A percentile compares a stretch with the other conserved stretches of the same genome.
Conservation (phyloP, 2,329 filamentous ascomycete genomes). For the Paecilomyces sp. region DNA sequence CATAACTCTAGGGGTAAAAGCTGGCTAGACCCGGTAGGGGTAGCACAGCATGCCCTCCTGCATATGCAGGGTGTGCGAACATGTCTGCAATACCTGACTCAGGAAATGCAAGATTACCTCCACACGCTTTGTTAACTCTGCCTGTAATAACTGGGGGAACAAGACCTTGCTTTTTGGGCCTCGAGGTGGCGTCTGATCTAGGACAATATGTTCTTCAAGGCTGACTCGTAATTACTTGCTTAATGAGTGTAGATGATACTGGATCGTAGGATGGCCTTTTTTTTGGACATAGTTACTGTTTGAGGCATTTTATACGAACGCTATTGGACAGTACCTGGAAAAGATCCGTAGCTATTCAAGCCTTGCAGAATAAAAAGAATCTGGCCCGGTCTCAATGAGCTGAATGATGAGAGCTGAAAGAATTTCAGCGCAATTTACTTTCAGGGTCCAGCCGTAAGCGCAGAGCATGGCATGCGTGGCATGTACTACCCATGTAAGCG, state of each 20-base stretch:
- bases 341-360: background rate
- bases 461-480: background rate
- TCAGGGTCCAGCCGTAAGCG: background rate
- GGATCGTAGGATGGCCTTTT: background rate
- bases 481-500: background rate
- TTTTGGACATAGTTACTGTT: background rate
- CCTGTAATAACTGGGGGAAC: background rate
- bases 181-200: background rate
- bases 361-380: background rate
- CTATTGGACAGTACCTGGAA: background rate
- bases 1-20: background rate
- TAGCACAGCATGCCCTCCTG: background rate
- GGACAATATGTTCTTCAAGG: background rate
- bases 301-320: background rate
- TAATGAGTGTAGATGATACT: background rate
- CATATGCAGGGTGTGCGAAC: background rate
- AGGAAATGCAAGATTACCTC: background rate
- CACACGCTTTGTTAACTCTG: background rate
- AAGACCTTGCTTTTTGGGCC: background rate
- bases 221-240: background rate
- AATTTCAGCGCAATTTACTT: background rate
- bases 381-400: background rate
- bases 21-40: background rate
- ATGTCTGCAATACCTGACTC: background rate
- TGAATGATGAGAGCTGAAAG: background rate